phyloP scores from a whole-genome alignment of 2,329 filamentous ascomycete genomes.

The Acephala macrosclerotiorum region DNA sequence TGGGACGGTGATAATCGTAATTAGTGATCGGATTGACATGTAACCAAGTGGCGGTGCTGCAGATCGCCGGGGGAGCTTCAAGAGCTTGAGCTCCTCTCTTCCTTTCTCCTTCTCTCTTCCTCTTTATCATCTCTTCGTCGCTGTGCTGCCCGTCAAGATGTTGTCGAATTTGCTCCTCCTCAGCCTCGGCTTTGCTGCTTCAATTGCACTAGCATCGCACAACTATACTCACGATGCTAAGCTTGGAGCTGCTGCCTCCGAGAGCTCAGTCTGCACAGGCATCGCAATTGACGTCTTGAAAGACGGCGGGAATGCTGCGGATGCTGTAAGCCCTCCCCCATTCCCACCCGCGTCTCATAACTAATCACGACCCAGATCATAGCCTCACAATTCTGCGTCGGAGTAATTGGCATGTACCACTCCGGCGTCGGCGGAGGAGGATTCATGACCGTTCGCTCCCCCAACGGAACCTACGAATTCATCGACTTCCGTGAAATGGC shows the following conservation, averaged over 20 bases:
- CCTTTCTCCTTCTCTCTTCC: not conserved
- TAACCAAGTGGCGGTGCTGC: not conserved
- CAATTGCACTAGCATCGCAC: not conserved
- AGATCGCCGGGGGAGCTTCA: not conserved
- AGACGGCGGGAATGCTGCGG: conserved; percentile 63
- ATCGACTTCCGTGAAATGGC: conserved; percentile 76
- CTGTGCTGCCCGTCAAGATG: conserved; percentile 6
- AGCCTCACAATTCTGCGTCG: conserved; percentile 60
- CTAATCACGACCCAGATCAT: conserved; percentile 50
- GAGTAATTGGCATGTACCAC: conserved; percentile 61
- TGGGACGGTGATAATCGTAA: not conserved
- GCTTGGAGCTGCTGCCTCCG: conserved; percentile 72
- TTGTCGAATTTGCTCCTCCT: conserved; percentile 11
- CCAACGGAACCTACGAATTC: conserved; percentile 69
- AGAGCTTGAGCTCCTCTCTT: conserved; percentile 1
- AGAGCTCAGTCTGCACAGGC: conserved; percentile 71
- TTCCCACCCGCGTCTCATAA: not conserved
- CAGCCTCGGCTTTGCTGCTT: conserved; percentile 8
- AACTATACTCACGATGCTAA: conserved; percentile 8
- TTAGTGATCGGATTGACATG: conserved; percentile 1
- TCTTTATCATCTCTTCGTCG: not conserved
- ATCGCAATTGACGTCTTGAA: conserved; percentile 72
- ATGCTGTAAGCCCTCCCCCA: conserved; percentile 49
- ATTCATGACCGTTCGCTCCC: conserved; percentile 67
- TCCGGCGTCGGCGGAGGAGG: conserved; percentile 72